A percentile compares a stretch with the other conserved stretches of the same genome.
Conservation (phyloP, 208 protist genomes). For the Leishmania arabica region DNA sequence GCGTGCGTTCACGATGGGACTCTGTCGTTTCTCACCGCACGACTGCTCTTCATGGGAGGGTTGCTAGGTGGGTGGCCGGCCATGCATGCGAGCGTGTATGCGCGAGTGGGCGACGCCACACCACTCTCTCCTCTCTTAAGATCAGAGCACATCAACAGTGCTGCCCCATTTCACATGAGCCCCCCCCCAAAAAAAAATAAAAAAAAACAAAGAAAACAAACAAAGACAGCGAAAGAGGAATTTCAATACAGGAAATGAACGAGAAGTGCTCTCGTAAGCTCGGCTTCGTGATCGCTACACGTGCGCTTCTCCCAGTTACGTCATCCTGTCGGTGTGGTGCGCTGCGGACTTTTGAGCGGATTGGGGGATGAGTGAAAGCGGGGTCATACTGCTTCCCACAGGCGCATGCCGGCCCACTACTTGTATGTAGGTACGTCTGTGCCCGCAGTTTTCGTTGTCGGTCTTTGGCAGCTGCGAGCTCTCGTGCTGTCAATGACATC, state of each 20-base stretch:
- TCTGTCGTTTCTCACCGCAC: not conserved
- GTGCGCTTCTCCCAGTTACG: not conserved
- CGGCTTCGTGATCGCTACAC: not conserved
- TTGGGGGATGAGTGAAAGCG: not conserved
- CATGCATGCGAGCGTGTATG: not conserved
- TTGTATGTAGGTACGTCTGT: conserved; percentile 11
- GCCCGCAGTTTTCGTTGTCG: not conserved
- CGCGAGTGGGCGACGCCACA: not conserved
- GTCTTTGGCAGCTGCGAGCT: not conserved
- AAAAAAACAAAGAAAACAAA: too few species aligned
- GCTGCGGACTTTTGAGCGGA: too few species aligned
- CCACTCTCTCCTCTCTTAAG: not conserved
- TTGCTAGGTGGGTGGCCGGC: not conserved
- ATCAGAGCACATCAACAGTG: not conserved
- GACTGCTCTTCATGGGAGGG: not conserved
- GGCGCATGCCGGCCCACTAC: not conserved
- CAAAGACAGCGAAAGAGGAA: not conserved
- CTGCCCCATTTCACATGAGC: not conserved
- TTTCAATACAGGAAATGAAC: not conserved
- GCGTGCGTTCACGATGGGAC: not conserved
- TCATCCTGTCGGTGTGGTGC: not conserved
- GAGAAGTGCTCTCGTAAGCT: not conserved
- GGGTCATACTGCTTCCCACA: not conserved
- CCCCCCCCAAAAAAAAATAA: too few species aligned
- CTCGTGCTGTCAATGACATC: not conserved